Evolutionary conservation across 2,329 filamentous ascomycete genomes (phyloP).

Genomic region (Aspergillus cejpii): DNA sequence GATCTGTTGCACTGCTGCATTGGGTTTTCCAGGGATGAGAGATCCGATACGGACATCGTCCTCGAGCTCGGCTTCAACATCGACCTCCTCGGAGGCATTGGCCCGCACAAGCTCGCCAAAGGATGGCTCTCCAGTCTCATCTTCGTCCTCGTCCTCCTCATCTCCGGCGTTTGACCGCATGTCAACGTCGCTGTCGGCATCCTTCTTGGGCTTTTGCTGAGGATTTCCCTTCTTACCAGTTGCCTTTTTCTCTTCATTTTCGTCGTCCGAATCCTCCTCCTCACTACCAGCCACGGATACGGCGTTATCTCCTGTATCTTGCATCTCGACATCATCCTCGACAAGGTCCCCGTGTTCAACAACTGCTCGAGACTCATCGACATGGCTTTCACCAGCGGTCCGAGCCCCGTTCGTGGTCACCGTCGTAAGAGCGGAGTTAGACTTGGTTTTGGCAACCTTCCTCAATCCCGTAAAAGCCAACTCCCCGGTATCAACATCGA

Average conservation of each 20-base stretch:
- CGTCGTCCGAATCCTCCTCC: conserved; percentile 17
- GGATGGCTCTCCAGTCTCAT: conserved; percentile 54
- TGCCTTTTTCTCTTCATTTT: conserved; percentile 16
- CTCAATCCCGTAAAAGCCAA: conserved; percentile 41
- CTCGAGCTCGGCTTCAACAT: conserved; percentile 55
- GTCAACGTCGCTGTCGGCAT: conserved; percentile 20
- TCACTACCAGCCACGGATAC: conserved; percentile 24
- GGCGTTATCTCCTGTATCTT: conserved; percentile 36
- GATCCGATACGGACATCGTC: conserved; percentile 39
- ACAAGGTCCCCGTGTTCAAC: conserved; percentile 47
- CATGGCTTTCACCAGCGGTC: conserved; percentile 45
- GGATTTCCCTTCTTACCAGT: conserved; percentile 15
- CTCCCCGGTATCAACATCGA: conserved; percentile 41
- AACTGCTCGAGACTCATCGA: conserved; percentile 53
- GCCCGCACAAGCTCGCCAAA: conserved; percentile 80
- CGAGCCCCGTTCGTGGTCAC: conserved; percentile 50
- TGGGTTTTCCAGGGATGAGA: conserved; percentile 42
- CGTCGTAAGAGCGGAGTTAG: conserved; percentile 39
- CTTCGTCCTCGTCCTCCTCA: conserved; percentile 34
- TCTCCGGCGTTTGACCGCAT: conserved; percentile 32
- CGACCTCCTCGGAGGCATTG: conserved; percentile 63
- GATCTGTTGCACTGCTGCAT: conserved; percentile 47
- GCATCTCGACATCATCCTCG: conserved; percentile 40
- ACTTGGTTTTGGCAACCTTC: conserved; percentile 42
- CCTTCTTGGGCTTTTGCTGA: conserved; percentile 13